Evolutionary conservation across 805 yeast genomes (phyloP), one percentile per base, ranked within the genome.

Genomic region (Grigorovia yakushimaensis): DNA sequence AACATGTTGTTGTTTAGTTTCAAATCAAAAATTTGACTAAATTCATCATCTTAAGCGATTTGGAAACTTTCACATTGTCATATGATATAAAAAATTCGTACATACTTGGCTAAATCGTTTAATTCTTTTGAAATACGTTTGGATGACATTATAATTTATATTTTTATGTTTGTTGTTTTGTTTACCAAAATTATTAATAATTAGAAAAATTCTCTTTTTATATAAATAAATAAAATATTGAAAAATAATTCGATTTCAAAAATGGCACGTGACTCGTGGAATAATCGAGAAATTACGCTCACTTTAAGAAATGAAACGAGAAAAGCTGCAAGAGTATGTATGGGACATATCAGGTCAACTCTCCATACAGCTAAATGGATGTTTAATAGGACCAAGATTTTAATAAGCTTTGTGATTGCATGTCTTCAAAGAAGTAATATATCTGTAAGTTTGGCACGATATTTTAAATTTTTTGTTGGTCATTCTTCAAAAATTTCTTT

Each of bases 91-190:
- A 6, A 24, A 7, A 24, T 24, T 24, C 27, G 9, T 24, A 82
- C 89, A 69, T 75, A 83, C 89, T 88, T 84, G 67, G 96, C 96
- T 65, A 91, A 77, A 70, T 93, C 98, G 60, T 83, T 82, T 61
- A 93, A 78, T 74, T 91, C 98, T 73, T 91, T 91, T 72, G 87
- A 85, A 62, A 91, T 88, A 78, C 98, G 88, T 73, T 93, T 93
- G 42, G 55, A 45, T 56, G 98, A 93, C 96, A 88, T 88, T 46
- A 27, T 57, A 24, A 8, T 39, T 42, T 22, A n/a, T 42, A 39
- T 51, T n/a, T 37, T 39, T 39, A 17, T 44, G 27, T 39, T 35
- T 7, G 11, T 17, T 8, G 33, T 11, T 22, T 40, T n/a, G 18
- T 40, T 17, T 40, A 23, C 33, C 6, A 35, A 24, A 33, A 27